Base-by-base conservation (phyloP, 371 early-diverging fungal genomes). In the Apophysomyces ossiformis region DNA sequence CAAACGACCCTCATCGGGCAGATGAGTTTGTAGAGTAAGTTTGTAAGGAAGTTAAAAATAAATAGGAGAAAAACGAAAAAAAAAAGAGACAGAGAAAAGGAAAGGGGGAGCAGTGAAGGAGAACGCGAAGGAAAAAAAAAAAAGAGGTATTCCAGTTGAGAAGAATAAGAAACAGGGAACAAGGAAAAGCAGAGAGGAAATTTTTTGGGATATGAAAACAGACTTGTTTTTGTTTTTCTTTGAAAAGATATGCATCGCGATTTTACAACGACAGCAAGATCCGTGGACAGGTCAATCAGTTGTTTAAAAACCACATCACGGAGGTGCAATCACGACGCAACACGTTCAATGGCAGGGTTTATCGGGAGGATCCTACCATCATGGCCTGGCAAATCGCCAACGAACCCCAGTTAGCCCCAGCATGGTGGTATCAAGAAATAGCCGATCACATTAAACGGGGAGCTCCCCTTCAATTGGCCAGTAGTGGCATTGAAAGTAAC, bases 401-500 rank as follows among this genome's bases (percentile, higher is more conserved):
- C 61, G 82, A 81, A 60, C 79, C 82, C 4, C 79, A 79, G 47
- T 64, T 63, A 32, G 77, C 71, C 7, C 76, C 79, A 8, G 68
- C 56, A n/a, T 65, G 69, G 35, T 87, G 87, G 87, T 81, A 75
- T 60, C 66, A 77, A 21, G 75, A 72, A 3, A 77, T 76, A 58
- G 71, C 88, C 5, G 36, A 57, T 7, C 83, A 70, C 58, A 88
- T 87, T 57, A 85, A 85, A 60, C 45, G 73, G 43, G 63, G 76
- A 7, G 78, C 79, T 35, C 77, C 79, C 9, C 66, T 78, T 41
- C 88, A 87, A 37, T 69, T 87, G 65, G 79, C 87, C 5, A 74
- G 88, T 36, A 69, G 81, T 57, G 88, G 88, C 15, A 68, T 79
- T 16, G 88, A 87, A 75, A 71, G 79, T 18, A 85, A 83, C 58